These are phyloP conservation scores for Nyssa sinensis DNA, from an alignment of 148 eudicot species.

Conservation along the genomic window DNA sequence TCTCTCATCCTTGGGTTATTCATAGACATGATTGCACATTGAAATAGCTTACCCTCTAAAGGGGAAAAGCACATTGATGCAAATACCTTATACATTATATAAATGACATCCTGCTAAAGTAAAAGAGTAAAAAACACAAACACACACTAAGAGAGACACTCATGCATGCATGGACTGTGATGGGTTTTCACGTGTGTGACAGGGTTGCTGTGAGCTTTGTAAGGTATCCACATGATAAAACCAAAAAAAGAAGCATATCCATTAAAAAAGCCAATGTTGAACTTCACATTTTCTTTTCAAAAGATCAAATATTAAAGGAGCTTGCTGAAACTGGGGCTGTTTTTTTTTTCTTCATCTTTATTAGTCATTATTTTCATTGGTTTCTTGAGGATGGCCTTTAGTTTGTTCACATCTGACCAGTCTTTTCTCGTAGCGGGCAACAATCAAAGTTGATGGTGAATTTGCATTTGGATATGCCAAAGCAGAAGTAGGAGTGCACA, in stretches of 20 bases:
- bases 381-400: slow-evolving; percentile 6
- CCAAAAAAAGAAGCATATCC: not conserved
- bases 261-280: not conserved
- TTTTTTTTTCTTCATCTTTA: not conserved
- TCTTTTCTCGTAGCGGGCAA: slow-evolving; percentile 60
- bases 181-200: not conserved
- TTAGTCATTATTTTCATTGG: not conserved
- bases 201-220: not conserved
- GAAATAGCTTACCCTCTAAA: not conserved
- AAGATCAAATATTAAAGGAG: no score
- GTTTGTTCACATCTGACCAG: slow-evolving; percentile 9
- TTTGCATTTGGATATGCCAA: slow-evolving; percentile 96
- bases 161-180: not conserved
- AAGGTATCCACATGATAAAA: not conserved
- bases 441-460: slow-evolving; percentile 92
- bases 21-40: not conserved
- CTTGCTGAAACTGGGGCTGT: not conserved
- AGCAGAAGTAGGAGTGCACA: slow-evolving; percentile 93
- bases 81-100: no score
- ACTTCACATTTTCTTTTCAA: no score
- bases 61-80: not conserved
- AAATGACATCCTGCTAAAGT: no score
- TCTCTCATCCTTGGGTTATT: slow-evolving; percentile 1
- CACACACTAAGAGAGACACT: not conserved
- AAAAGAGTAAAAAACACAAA: not conserved